A percentile compares a stretch with the other conserved stretches of the same genome.
phyloP scores from a whole-genome alignment of 495 filamentous ascomycete genomes.

The Aspergillus mulundensis region DNA sequence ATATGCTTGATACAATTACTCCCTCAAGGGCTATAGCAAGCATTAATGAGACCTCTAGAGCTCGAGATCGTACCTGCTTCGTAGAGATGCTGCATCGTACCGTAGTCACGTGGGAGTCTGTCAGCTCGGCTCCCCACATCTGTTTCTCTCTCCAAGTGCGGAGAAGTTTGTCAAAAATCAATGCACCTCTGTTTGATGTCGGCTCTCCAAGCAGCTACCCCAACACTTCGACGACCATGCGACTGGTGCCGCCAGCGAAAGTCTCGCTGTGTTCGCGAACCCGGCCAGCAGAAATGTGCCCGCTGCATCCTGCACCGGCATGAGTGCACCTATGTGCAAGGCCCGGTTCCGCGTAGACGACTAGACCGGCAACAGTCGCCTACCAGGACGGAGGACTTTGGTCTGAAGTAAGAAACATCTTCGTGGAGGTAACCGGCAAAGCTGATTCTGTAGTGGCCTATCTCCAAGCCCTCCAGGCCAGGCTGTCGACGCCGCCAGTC shows the following conservation, averaged over 20 bases:
- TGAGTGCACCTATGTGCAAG: conserved; percentile 20
- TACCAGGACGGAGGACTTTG: neutral
- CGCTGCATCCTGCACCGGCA: conserved; percentile 13
- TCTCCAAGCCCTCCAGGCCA: neutral
- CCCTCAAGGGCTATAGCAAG: neutral
- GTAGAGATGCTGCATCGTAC: no score
- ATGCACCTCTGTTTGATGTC: neutral
- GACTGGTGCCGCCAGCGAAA: conserved; percentile 18
- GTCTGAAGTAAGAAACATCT: neutral
- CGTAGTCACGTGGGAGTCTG: neutral
- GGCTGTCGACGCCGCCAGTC: neutral
- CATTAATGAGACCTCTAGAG: neutral
- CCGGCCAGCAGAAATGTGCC: conserved; percentile 15
- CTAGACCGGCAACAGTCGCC: conserved; percentile 1
- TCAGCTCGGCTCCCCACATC: neutral
- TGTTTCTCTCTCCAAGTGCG: neutral
- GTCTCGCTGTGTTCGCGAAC: conserved; percentile 17
- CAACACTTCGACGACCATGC: conserved; percentile 11
- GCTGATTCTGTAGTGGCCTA: neutral
- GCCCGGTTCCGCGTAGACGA: conserved; percentile 12
- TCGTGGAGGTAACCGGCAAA: neutral
- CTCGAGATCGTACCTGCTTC: neutral
- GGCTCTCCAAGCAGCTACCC: neutral
- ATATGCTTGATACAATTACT: neutral
- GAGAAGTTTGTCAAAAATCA: no score